Evolutionary conservation across 2,329 filamentous ascomycete genomes (phyloP).

Genomic region (Saccharata proteae): DNA sequence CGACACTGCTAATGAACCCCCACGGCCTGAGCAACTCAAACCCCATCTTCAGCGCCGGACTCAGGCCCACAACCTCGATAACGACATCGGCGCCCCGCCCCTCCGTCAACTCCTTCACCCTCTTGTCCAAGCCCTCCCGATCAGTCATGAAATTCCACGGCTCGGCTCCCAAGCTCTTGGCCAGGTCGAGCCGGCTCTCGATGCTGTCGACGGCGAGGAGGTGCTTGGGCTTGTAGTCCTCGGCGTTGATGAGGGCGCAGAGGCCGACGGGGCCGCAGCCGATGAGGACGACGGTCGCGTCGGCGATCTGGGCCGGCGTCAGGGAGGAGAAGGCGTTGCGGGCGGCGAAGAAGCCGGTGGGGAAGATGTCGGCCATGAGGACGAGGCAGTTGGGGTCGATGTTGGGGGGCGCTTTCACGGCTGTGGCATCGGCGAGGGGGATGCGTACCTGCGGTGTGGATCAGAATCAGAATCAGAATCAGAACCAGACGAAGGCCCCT

Average conservation of each 20-base stretch:
- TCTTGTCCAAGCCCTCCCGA: constrained; percentile 50
- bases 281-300: constrained; percentile 64
- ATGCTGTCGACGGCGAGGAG: constrained; percentile 72
- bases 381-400: constrained; percentile 66
- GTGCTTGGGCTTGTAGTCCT: constrained; percentile 63
- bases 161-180: constrained; percentile 64
- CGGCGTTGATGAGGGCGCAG: constrained; percentile 66
- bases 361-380: constrained; percentile 89
- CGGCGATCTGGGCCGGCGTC: constrained; percentile 42
- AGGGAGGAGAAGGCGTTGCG: constrained; percentile 62
- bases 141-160: constrained; percentile 67
- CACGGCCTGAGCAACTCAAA: constrained; percentile 38
- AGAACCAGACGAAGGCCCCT: not conserved
- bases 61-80: constrained; percentile 44
- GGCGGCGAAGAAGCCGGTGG: constrained; percentile 70
- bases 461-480: not conserved
- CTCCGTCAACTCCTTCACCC: constrained; percentile 62
- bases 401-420: constrained; percentile 58
- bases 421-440: constrained; percentile 68
- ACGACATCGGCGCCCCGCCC: constrained; percentile 78
- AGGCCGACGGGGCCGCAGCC: constrained; percentile 73
- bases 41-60: constrained; percentile 34
- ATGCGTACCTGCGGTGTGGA: constrained; percentile 42
- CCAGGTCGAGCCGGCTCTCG: constrained; percentile 60
- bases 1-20: constrained; percentile 36